Base-by-base conservation (phyloP, 768 basidiomycete species). In the Tricholomella constricta region DNA sequence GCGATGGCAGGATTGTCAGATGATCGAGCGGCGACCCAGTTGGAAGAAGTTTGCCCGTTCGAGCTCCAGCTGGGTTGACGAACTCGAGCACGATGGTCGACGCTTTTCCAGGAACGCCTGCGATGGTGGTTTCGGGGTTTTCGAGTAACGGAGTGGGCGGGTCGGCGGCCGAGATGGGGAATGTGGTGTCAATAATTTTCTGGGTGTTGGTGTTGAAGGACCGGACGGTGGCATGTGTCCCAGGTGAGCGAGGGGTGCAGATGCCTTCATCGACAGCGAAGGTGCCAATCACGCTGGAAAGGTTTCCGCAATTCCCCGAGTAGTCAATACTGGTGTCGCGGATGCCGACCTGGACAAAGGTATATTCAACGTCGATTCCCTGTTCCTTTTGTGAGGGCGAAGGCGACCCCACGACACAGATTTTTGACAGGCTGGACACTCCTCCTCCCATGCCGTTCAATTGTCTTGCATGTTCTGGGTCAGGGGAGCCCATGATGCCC, bases 371-470 rank as follows among this genome's bases (percentile, higher is more conserved):
- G 45, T 88, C 81, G 35, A 83, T 72, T 15, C 79, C 80, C 17
- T 68, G 49, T 1, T 69, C 66, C 45, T 65, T 62, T 50, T 80
- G 79, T 10, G 66, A 68, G 1, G 67, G 61, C 0, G 79, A 74
- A 6, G 85, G 75, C 38, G 73, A 51, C 6, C 77, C 80, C 2
- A 91, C 82, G 41, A 91, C 79, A 58, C 81, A 82, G 14, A 90
- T 80, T 63, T 92, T 92, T 31, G 86, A 88, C 6, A 89, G 75
- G 51, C 85, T 88, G 14, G 85, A 86, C 8, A 88, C 70, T 3
- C 89, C 89, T 6, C 89, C 88, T 8, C 89, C 89, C 86, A 91
- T 88, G 10, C 89, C 89, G 58, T 92, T 84, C 12, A 91, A 73
- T 67, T 92, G 89, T 14, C 87, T 73, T 1, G 80, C 81, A 58